Conservation (phyloP, 495 filamentous ascomycete genomes). For the Margaritispora aquatica region DNA sequence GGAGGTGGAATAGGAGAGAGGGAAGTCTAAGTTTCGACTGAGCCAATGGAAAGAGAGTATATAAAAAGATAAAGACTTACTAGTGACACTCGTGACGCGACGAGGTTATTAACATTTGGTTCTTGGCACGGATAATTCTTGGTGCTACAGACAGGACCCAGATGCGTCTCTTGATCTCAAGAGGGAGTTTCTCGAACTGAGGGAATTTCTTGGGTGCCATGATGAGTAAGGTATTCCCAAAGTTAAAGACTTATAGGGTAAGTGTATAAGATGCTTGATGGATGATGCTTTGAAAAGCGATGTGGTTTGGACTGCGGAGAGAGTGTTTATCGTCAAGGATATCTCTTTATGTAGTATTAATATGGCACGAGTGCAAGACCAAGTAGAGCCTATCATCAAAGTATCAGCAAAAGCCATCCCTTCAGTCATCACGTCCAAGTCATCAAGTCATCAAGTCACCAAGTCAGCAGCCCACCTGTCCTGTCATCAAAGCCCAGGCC, state of each 20-base stretch:
- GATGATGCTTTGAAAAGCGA: neutral
- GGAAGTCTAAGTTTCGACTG: neutral
- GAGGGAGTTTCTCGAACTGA: neutral
- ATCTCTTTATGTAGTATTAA: too few species aligned
- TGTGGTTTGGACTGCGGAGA: neutral
- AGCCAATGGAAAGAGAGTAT: neutral
- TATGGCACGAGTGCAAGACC: too few species aligned
- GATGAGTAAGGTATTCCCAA: neutral
- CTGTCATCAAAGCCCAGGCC: too few species aligned
- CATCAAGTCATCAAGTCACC: too few species aligned
- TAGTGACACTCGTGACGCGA: neutral
- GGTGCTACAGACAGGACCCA: conserved; percentile 1
- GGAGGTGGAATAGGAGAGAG: neutral
- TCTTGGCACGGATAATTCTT: neutral
- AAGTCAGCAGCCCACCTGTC: too few species aligned
- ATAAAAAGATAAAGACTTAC: neutral
- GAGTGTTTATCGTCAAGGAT: too few species aligned
- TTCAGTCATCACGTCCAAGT: too few species aligned
- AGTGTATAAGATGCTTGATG: neutral
- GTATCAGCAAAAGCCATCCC: too few species aligned
- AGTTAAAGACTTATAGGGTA: neutral
- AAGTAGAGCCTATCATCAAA: too few species aligned
- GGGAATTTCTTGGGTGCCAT: conserved; percentile 1
- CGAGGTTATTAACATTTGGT: neutral
- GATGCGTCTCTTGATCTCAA: conserved; percentile 3